Evolutionary conservation across 169 alveolate genomes (phyloP).

Genomic region (Eimeria acervulina): DNA sequence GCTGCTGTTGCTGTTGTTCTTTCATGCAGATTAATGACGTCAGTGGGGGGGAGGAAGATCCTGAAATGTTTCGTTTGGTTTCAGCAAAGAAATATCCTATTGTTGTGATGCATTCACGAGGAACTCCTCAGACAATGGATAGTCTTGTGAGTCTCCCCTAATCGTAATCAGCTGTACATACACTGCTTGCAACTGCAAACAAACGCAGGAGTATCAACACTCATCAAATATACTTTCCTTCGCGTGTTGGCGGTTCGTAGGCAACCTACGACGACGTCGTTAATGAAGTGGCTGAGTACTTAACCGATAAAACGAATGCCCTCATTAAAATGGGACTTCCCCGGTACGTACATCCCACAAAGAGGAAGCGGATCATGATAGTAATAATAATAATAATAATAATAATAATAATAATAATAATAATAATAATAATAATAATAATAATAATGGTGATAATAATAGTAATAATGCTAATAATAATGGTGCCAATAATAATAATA

Average conservation of each 20-base stretch:
- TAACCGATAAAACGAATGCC: background rate
- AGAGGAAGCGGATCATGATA: too few species aligned
- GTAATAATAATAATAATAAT: too few species aligned
- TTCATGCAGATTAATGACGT: constrained; percentile 59
- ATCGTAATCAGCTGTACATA: background rate
- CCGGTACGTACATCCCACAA: constrained; percentile 12
- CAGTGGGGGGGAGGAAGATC: constrained; percentile 65
- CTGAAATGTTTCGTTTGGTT: background rate
- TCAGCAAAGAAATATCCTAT: constrained; percentile 9
- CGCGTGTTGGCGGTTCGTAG: background rate
- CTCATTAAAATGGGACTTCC: constrained; percentile 59
- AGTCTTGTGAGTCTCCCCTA: background rate
- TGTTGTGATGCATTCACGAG: constrained; percentile 65
- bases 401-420: too few species aligned
- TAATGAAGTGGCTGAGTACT: constrained; percentile 11
- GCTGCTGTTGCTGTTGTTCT: background rate
- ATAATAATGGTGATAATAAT: too few species aligned
- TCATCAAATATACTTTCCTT: background rate
- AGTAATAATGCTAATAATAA: too few species aligned
- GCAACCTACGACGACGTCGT: constrained; percentile 13
- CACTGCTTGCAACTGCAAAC: background rate
- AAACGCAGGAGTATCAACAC: too few species aligned
- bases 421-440: too few species aligned
- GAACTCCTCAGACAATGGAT: constrained; percentile 24
- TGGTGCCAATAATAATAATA: too few species aligned